Evolutionary conservation across 1,139 yeast genomes (phyloP), one percentile per base, ranked within the genome.

Genomic region (Meyerozyma carpophila): DNA sequence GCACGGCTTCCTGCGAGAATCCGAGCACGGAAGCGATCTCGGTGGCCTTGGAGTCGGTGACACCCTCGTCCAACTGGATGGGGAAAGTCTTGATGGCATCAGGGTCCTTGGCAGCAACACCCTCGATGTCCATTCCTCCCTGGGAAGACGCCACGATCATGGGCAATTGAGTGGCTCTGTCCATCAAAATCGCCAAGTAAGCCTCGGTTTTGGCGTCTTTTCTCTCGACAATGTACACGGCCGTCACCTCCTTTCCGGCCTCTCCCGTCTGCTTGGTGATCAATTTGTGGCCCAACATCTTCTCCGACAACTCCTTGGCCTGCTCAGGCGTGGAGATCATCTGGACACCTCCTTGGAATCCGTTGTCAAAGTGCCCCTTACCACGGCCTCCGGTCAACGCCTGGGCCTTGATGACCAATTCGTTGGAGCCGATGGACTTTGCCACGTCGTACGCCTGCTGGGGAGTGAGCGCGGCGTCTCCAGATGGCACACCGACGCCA

Each of bases 111-210:
- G 85, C 85, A 49, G 98, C 99, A 55, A 94, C 98, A 66, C 95
- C 96, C 77, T 93, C 99, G 62, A 93, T 94, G 72, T 93, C 97
- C 96, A 94, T 91, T 77, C 99, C 99, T 75, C 99, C 99, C 75
- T 93, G 95, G 54, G 95, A 76, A 32, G 97, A 89, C 41, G 96
- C 97, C 54, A 93, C 96, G 63, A 93, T 88, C 73, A 93, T 77
- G 50, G 98, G 96, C 56, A 81, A 76, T 72, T 91, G 96, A 53
- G 84, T 77, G 55, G 82, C 79, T 74, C 99, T 87, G 78, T 93
- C 98, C 86, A 91, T 81, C 57, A 94, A 79, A 57, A 94, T 89
- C 52, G 98, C 95, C 55, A 94, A 71, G 72, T 93, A 93, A 49
- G 97, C 96, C 74, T 93, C 99, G 56, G 95, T 88, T 59, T 83